phyloP scores from a whole-genome alignment of 2,329 filamentous ascomycete genomes.

The Microsporum ferrugineum region DNA sequence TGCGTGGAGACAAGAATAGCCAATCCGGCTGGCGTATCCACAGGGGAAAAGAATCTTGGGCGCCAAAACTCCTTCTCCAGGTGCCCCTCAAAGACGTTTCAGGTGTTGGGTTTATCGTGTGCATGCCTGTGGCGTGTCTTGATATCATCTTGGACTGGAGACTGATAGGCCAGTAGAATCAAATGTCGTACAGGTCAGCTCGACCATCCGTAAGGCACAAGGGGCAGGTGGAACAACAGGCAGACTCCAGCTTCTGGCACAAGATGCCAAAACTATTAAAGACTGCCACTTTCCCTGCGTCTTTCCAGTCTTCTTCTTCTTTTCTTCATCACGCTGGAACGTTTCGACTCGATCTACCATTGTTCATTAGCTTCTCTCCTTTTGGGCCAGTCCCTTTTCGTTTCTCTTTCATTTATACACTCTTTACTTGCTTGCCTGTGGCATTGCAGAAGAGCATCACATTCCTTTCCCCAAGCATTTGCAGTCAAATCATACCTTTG shows the following conservation, averaged over 20 bases:
- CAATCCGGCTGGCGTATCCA: neutral
- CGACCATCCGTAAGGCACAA: neutral
- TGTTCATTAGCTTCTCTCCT: constrained; percentile 1
- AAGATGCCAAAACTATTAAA: neutral
- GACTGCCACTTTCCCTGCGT: neutral
- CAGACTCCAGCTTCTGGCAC: neutral
- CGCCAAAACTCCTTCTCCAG: constrained; percentile 3
- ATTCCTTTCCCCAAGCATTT: neutral
- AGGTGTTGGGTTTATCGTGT: neutral
- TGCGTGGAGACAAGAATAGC: neutral
- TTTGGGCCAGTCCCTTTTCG: constrained; percentile 9
- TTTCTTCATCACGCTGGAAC: constrained; percentile 9
- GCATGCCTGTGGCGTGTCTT: neutral
- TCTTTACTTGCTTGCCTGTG: constrained; percentile 4
- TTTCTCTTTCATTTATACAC: constrained; percentile 3
- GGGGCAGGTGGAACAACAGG: neutral
- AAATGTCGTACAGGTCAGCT: neutral
- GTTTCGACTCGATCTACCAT: constrained; percentile 6
- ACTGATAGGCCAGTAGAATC: neutral
- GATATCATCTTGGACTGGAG: neutral
- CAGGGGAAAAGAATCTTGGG: neutral
- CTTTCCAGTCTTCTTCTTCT: neutral
- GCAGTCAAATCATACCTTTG: neutral
- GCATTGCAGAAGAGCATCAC: neutral
- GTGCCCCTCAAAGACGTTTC: neutral